Conservation (phyloP, 2,329 filamentous ascomycete genomes). For the Exophiala bonariae region DNA sequence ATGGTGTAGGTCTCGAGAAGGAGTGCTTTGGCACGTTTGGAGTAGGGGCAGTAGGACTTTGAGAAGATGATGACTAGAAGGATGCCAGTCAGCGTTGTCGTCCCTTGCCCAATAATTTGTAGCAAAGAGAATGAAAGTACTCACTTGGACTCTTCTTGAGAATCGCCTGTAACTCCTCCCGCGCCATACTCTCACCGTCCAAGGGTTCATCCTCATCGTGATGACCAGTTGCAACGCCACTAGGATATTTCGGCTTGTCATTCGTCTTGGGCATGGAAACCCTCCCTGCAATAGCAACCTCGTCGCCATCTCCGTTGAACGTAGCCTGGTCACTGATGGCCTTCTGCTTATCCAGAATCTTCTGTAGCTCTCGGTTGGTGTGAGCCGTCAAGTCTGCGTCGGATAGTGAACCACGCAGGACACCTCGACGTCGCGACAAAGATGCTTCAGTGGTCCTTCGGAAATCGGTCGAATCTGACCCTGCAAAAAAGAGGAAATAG, state of each 20-base stretch:
- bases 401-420: conserved; percentile 23
- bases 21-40: conserved; percentile 79
- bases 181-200: conserved; percentile 60
- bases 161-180: conserved; percentile 73
- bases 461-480: conserved; percentile 21
- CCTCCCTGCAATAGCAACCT: conserved; percentile 37
- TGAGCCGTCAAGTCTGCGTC: conserved; percentile 25
- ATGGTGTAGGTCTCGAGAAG: conserved; percentile 84
- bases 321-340: background rate
- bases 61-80: conserved; percentile 86
- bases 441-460: conserved; percentile 26
- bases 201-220: background rate
- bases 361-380: conserved; percentile 25
- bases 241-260: conserved; percentile 27
- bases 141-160: conserved; percentile 84
- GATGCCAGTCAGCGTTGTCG: conserved; percentile 15
- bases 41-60: conserved; percentile 88
- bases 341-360: conserved; percentile 20
- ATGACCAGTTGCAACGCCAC: conserved; percentile 3
- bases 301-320: background rate
- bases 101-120: no score
- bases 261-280: conserved; percentile 27
- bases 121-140: no score
- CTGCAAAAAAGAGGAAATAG: conserved; percentile 27
- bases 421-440: conserved; percentile 19